A percentile compares a stretch with the other conserved stretches of the same genome.
Conservation (phyloP, 495 filamentous ascomycete genomes). For the Aspergillus ellipticus region DNA sequence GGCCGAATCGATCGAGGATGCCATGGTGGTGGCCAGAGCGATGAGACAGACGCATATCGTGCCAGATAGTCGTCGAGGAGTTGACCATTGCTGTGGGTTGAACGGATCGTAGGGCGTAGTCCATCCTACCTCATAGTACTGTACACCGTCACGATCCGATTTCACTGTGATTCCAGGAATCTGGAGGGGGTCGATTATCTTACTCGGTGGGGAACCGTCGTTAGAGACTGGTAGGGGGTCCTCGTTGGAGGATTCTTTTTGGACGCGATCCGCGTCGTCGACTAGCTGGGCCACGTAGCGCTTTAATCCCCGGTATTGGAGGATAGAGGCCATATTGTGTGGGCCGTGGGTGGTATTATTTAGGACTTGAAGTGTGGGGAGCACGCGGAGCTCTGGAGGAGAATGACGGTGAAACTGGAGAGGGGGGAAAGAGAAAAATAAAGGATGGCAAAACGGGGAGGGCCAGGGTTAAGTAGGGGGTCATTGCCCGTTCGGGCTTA, state of each 20-base stretch:
- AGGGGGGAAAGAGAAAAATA: no score
- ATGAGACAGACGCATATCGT: conserved; percentile 2
- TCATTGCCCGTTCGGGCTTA: no score
- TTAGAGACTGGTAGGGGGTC: background rate
- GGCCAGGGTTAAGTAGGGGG: no score
- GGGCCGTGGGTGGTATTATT: no score
- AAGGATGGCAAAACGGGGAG: no score
- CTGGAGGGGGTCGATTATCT: background rate
- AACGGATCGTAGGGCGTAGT: background rate
- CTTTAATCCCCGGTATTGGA: background rate
- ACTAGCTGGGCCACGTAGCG: background rate
- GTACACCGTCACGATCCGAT: background rate
- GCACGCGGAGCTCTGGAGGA: no score
- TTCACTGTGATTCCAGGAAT: conserved; percentile 1
- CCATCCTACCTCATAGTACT: conserved; percentile 5
- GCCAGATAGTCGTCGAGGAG: background rate
- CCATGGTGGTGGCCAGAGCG: conserved; percentile 5
- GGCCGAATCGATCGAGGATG: conserved; percentile 3
- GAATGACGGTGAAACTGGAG: no score
- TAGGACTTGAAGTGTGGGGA: no score
- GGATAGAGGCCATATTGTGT: conserved; percentile 1
- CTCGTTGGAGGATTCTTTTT: background rate
- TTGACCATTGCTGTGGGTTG: conserved; percentile 3
- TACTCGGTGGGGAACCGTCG: background rate
- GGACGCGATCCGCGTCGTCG: background rate